Percentiles rank a stretch among this genome's conserved stretches.
These are phyloP conservation scores for Malus orientalis DNA, from an alignment of 306 rosid species.

Conservation along the genomic window DNA sequence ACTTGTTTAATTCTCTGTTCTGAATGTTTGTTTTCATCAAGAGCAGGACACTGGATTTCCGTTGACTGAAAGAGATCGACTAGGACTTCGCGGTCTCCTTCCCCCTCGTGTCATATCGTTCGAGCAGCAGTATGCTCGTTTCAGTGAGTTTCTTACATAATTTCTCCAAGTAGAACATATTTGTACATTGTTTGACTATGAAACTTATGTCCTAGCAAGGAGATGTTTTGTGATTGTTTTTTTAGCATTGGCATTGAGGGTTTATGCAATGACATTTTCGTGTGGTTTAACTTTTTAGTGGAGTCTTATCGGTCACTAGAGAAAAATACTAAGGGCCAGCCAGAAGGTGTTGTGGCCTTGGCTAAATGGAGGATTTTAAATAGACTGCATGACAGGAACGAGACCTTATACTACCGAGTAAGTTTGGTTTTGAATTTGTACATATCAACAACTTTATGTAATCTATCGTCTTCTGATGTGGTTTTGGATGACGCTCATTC, in stretches of 20 bases:
- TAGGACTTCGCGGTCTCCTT: constrained; percentile 96
- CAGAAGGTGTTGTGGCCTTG: constrained; percentile 57
- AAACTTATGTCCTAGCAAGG: not conserved
- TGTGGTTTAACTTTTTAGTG: constrained; percentile 47
- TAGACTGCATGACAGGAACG: constrained; percentile 94
- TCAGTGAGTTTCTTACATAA: constrained; percentile 43
- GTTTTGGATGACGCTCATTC: constrained; percentile 13
- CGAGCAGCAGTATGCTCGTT: constrained; percentile 93
- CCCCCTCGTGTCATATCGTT: constrained; percentile 97
- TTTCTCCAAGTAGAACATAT: not conserved
- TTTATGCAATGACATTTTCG: not conserved
- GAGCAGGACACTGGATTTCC: constrained; percentile 98
- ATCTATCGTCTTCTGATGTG: constrained; percentile 10
- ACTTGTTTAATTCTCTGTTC: not conserved
- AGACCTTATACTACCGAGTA: constrained; percentile 91
- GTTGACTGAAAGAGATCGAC: constrained; percentile 83
- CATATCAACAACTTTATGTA: constrained; percentile 2
- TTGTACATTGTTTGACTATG: not conserved
- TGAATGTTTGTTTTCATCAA: constrained; percentile 4
- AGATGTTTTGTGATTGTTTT: not conserved
- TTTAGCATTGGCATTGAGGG: not conserved
- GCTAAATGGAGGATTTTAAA: constrained; percentile 98
- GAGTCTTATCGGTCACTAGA: constrained; percentile 86
- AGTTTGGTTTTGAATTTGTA: constrained; percentile 23
- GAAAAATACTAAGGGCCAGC: constrained; percentile 78